Evolutionary conservation across 1,284 basidiomycete genomes (phyloP), one percentile per base, ranked within the genome.

Genomic region (Amylostereum chailletii): DNA sequence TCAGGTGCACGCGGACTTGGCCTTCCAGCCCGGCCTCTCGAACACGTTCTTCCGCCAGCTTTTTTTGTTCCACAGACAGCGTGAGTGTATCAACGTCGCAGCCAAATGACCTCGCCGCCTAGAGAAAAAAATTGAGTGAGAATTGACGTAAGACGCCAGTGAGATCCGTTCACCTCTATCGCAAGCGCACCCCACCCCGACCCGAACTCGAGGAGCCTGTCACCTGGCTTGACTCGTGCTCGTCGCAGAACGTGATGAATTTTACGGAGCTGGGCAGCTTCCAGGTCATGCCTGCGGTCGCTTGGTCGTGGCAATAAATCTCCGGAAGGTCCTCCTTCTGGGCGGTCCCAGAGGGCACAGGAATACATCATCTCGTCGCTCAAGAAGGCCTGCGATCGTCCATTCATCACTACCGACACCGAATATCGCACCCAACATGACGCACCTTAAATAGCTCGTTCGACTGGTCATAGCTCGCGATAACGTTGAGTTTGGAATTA

Each of bases 281-380:
- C 90, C 43, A 95, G 70, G 60, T 89, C 85, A 45, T 82, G 80
- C 9, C 72, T 68, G 49, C 73, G 69, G 30, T 73, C 72, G 37
- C 64, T 60, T 10, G 58, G 52, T 7, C 57, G 54, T 11, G 53
- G 47, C 3, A 43, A 9, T 6, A 68, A 51, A 51, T 88, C 86
- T 1, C 85, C 86, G 44, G 77, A 74, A 50, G 85, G 74, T 42
- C 83, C 84, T 53, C 81, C 79, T 63, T 92, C 88, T 5, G 75
- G 72, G 39, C 85, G 79, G 46, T 69, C 71, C 81, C 87, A 94
- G 45, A 93, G 75, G 2, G 80, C 90, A 60, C 88, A 93, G 0
- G 88, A 92, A 66, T 94, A 94, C 77, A 91, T 94, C 92, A 95
- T 94, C 65, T 94, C 91, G 47, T 75, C 71, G 57, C 83, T 86